Evolutionary conservation across 202 grass and related monocot species (phyloP), one percentile per base, ranked within the genome.

Genomic region (Cymbopogon flexuosus): DNA sequence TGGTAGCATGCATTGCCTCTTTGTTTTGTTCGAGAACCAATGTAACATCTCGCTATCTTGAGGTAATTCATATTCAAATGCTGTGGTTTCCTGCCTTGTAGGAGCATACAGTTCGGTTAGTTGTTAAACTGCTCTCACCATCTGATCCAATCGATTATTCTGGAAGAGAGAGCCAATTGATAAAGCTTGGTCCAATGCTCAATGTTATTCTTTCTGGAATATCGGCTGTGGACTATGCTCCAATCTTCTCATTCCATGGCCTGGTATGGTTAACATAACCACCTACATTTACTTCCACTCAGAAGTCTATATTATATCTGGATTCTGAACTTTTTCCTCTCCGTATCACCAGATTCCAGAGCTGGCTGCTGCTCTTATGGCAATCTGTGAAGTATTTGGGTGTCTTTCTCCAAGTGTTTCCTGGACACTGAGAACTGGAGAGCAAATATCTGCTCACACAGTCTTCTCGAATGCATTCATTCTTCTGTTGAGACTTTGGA

Each of bases 381-480:
- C 84, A 63, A 94, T 98, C 66, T 98, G 96, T 70, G 96, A 98
- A 89, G 88, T 86, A 86, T 95, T 95, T 76, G 96, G 96, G 29
- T 85, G 84, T 75, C 73, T 87, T 79, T 84, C 88, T 60, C 96
- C 96, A 49, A 98, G 72, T 78, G 83, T 94, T 79, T 94, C 95
- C 68, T 89, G 90, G 86, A 80, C 66, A 1, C 70, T 89, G 30
- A 79, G 77, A 79, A 84, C 95, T 63, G 89, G 87, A 66, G 92
- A 94, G 89, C 65, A 88, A 84, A 89, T 93, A 66, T 89, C 95
- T 80, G 81, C 88, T 74, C 88, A 95, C 75, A 72, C 88, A 56
- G 88, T 98, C 65, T 98, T 98, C 79, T 98, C 96, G 77, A 93
- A 87, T 89, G 90, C 92, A 65, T 98, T 98, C 84, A 94, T 98